phyloP scores from a whole-genome alignment of 2,329 filamentous ascomycete genomes.

The Fusarium robinianum region DNA sequence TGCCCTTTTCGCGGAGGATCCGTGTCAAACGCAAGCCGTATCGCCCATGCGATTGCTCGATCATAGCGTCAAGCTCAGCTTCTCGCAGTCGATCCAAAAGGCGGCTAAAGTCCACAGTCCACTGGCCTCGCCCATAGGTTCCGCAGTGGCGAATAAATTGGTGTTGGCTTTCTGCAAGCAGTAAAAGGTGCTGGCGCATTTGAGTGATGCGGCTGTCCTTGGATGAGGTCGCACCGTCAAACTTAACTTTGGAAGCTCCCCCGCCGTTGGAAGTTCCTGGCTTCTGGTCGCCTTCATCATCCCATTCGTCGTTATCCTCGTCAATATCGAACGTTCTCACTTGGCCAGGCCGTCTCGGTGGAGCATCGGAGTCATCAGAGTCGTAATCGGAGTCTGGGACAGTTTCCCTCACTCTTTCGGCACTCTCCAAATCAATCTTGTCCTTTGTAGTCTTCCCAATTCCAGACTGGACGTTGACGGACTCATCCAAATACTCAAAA shows the following conservation, averaged over 20 bases:
- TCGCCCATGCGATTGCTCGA: constrained; percentile 76
- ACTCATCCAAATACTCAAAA: constrained; percentile 57
- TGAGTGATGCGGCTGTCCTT: constrained; percentile 57
- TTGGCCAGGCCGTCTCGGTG: constrained; percentile 30
- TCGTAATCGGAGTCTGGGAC: constrained; percentile 43
- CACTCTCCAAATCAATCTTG: constrained; percentile 51
- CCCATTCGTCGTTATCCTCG: constrained; percentile 43
- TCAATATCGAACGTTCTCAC: constrained; percentile 29
- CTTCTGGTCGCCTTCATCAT: constrained; percentile 36
- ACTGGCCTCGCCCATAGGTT: constrained; percentile 67
- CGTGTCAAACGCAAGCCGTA: constrained; percentile 81
- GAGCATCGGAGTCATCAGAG: constrained; percentile 44
- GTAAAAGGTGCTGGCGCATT: constrained; percentile 72
- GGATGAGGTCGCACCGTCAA: constrained; percentile 51
- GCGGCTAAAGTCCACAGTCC: constrained; percentile 81
- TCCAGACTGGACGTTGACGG: constrained; percentile 58
- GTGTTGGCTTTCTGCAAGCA: constrained; percentile 71
- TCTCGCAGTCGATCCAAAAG: constrained; percentile 74
- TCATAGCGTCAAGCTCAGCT: constrained; percentile 78
- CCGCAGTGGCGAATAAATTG: constrained; percentile 72
- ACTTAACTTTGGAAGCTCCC: constrained; percentile 53
- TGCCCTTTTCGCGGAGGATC: constrained; percentile 84
- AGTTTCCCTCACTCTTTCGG: constrained; percentile 53
- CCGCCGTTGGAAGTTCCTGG: constrained; percentile 40
- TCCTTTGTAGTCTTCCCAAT: constrained; percentile 59